Percentiles rank a stretch among this genome's conserved stretches.
These are phyloP conservation scores for Tilletia caries DNA, from an alignment of 1,284 basidiomycete genomes.

Conservation along the genomic window DNA sequence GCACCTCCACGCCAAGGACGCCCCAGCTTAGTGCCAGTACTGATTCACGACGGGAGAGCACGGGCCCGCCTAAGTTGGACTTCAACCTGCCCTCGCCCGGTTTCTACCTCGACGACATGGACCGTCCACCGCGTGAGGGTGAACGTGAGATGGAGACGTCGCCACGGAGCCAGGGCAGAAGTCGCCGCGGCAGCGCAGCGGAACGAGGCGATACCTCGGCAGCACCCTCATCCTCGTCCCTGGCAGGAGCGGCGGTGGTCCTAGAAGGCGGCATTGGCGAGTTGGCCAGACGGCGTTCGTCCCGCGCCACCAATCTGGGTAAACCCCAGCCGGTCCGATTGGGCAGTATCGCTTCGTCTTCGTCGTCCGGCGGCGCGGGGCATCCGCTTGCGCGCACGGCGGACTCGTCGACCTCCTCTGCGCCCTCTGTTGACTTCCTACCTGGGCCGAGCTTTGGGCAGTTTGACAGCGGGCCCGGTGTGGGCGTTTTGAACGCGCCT, in stretches of 20 bases:
- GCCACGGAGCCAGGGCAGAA: not conserved
- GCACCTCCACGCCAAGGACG: not conserved
- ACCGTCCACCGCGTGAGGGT: not conserved
- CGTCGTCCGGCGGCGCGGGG: no score
- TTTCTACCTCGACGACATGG: slow-evolving; percentile 26
- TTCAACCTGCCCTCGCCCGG: slow-evolving; percentile 28
- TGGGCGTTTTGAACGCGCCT: not conserved
- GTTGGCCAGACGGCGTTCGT: no score
- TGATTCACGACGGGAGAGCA: not conserved
- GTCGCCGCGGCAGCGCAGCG: not conserved
- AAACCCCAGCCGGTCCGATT: no score
- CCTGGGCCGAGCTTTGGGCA: not conserved
- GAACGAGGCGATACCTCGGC: no score
- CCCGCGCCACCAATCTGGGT: no score
- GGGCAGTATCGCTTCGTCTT: no score
- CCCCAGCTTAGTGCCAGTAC: not conserved
- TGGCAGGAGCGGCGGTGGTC: no score
- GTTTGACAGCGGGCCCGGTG: not conserved
- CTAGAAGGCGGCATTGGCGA: no score
- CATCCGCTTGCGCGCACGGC: not conserved
- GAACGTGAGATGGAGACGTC: not conserved
- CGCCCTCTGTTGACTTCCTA: not conserved
- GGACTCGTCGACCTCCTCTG: not conserved
- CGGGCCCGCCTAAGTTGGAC: slow-evolving; percentile 28
- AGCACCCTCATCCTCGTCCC: no score